Evolutionary conservation across 345 rosid species (phyloP).

Genomic region (Noccaea caerulescens): DNA sequence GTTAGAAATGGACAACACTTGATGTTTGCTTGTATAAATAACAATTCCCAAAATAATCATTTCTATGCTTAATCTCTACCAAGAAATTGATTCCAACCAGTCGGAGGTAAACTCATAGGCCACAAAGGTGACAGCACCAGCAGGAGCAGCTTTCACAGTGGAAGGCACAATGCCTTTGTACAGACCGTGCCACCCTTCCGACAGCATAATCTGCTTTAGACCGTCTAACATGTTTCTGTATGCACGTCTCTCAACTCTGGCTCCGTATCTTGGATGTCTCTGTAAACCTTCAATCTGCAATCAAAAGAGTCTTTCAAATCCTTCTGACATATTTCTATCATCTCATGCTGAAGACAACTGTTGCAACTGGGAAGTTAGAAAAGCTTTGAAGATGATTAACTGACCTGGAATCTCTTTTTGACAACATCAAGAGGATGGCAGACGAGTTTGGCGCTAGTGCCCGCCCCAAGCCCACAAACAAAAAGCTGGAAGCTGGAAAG

Average conservation of each 20-base stretch:
- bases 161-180: slow-evolving; percentile 95
- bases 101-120: slow-evolving; percentile 77
- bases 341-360: background rate
- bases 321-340: slow-evolving; percentile 3
- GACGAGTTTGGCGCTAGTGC: slow-evolving; percentile 98
- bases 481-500: slow-evolving; percentile 82
- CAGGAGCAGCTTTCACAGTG: slow-evolving; percentile 96
- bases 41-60: slow-evolving; percentile 26
- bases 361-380: slow-evolving; percentile 16
- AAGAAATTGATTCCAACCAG: slow-evolving; percentile 75
- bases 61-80: slow-evolving; percentile 39
- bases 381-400: slow-evolving; percentile 1
- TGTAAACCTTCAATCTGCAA: slow-evolving; percentile 85
- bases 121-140: slow-evolving; percentile 95
- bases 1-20: slow-evolving; percentile 4
- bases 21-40: slow-evolving; percentile 22
- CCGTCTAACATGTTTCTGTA: slow-evolving; percentile 88
- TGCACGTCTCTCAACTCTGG: slow-evolving; percentile 68
- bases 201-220: slow-evolving; percentile 53
- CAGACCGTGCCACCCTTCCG: slow-evolving; percentile 91
- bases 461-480: slow-evolving; percentile 87
- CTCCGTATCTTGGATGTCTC: slow-evolving; percentile 91
- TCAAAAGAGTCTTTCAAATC: background rate
- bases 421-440: slow-evolving; percentile 99
- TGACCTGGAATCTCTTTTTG: slow-evolving; percentile 96